These are phyloP conservation scores for Sesbania bispinosa DNA, from an alignment of 306 rosid species.

Conservation along the genomic window DNA sequence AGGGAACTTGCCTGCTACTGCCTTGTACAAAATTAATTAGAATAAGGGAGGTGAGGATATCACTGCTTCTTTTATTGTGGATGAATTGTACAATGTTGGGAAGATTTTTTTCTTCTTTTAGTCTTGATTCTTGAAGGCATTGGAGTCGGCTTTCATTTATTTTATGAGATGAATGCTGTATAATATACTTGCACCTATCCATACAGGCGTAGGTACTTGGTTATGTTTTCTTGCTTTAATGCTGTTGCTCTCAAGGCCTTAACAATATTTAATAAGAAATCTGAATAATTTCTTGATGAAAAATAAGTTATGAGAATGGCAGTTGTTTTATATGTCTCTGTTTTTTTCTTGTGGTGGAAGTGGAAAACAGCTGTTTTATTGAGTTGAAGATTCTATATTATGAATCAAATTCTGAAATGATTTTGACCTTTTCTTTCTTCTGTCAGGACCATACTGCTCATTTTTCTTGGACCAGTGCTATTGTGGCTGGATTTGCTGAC, in stretches of 20 bases:
- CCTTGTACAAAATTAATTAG: neutral
- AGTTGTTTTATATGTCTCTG: neutral
- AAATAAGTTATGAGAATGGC: neutral
- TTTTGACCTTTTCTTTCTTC: constrained; percentile 13
- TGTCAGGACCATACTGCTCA: constrained; percentile 32
- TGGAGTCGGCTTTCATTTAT: neutral
- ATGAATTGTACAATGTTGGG: neutral
- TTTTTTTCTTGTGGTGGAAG: neutral
- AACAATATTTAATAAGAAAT: neutral
- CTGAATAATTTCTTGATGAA: constrained; percentile 4
- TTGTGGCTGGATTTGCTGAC: constrained; percentile 33
- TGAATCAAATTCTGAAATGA: constrained; percentile 9
- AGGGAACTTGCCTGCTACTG: neutral
- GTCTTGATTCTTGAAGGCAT: constrained; percentile 5
- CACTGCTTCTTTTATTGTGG: neutral
- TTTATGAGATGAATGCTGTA: neutral
- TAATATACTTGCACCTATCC: neutral
- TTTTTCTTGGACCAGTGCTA: constrained; percentile 34
- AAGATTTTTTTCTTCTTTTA: neutral
- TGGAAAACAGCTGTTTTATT: neutral
- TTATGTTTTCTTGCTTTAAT: neutral
- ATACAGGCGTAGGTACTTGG: neutral
- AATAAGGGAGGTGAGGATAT: neutral
- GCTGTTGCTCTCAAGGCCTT: neutral
- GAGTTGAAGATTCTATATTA: neutral